A percentile compares a stretch with the other conserved stretches of the same genome.
Conservation (phyloP, 2,329 filamentous ascomycete species). For the Alternaria atra region DNA sequence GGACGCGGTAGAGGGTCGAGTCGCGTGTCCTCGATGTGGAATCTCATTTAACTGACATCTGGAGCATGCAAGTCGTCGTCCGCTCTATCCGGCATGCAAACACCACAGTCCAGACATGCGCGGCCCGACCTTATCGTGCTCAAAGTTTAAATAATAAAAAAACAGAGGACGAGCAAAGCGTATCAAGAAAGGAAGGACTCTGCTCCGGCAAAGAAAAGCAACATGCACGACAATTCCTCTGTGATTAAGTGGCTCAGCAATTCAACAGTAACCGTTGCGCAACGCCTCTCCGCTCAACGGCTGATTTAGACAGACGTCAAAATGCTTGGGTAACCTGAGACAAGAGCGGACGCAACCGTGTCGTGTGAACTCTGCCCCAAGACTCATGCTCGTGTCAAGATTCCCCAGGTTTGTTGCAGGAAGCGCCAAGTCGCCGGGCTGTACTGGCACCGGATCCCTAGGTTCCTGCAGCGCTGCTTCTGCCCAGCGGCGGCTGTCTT, state of each 20-base stretch:
- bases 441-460: constrained; percentile 1
- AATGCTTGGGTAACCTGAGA: constrained; percentile 12
- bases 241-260: background rate
- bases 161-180: background rate
- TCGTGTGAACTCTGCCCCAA: constrained; percentile 10
- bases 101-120: constrained; percentile 7
- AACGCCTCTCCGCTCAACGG: constrained; percentile 1
- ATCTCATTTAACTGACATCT: constrained; percentile 13
- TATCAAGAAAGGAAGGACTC: background rate
- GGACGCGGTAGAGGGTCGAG: constrained; percentile 2
- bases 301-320: constrained; percentile 12
- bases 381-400: constrained; percentile 11
- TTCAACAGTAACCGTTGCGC: background rate
- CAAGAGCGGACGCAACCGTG: constrained; percentile 2
- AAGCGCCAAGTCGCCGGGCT: background rate
- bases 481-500: background rate
- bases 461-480: background rate
- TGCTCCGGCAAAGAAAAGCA: background rate
- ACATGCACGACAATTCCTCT: background rate
- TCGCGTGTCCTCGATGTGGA: background rate
- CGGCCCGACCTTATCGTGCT: background rate
- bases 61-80: constrained; percentile 2
- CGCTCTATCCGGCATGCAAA: constrained; percentile 4
- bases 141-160: background rate
- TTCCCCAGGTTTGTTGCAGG: constrained; percentile 18